phyloP scores from a whole-genome alignment of 768 basidiomycete genomes.

The Pleurotus citrinopileatus region DNA sequence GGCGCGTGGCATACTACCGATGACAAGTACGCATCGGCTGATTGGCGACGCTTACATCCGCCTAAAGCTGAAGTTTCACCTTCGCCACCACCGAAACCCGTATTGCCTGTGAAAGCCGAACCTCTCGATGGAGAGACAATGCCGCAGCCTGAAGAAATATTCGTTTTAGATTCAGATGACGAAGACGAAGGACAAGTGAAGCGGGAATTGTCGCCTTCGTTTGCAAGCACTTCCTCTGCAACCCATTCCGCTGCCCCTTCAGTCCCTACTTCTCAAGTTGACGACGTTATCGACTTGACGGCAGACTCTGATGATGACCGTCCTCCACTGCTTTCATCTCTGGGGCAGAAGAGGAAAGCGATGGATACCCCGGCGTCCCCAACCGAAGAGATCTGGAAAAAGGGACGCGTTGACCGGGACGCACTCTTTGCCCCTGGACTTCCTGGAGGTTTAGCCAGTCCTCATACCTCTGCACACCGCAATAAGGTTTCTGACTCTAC shows the following conservation, averaged over 20 bases:
- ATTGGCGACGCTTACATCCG: constrained; percentile 65
- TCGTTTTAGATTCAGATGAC: constrained; percentile 74
- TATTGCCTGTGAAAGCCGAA: constrained; percentile 40
- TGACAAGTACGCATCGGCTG: constrained; percentile 72
- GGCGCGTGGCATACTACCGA: constrained; percentile 96
- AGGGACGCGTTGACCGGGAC: constrained; percentile 37
- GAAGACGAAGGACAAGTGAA: constrained; percentile 78
- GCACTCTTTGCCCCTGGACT: constrained; percentile 2
- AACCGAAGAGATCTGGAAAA: constrained; percentile 76
- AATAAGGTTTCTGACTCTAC: constrained; percentile 7
- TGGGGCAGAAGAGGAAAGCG: constrained; percentile 56
- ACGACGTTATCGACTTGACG: constrained; percentile 82
- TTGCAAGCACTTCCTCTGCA: constrained; percentile 41
- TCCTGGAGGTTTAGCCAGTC: neutral
- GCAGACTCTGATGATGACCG: constrained; percentile 70
- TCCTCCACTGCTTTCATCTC: constrained; percentile 24
- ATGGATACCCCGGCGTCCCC: constrained; percentile 44
- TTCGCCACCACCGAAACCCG: constrained; percentile 33
- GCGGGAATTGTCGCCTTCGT: constrained; percentile 69
- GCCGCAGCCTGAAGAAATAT: constrained; percentile 38
- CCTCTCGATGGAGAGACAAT: constrained; percentile 31
- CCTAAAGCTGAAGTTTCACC: constrained; percentile 20
- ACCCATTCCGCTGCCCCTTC: constrained; percentile 30
- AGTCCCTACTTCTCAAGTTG: constrained; percentile 27
- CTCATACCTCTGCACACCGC: neutral